Conservation (phyloP, 371 early-diverging fungal genomes). For the Mucor mucedo region DNA sequence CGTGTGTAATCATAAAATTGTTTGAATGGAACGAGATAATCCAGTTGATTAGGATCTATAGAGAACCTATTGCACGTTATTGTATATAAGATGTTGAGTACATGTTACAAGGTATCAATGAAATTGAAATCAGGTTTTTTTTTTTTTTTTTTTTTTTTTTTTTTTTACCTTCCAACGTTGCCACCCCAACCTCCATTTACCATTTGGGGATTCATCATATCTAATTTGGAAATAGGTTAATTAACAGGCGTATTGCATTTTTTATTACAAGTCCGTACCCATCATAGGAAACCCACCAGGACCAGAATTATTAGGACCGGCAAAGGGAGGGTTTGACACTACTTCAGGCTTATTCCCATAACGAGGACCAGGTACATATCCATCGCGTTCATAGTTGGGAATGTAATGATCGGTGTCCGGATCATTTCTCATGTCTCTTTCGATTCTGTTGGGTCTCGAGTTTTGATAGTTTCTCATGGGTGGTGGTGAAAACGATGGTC, state of each 20-base stretch:
- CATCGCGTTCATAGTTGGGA: conserved; percentile 85
- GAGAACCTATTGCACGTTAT: conserved; percentile 19
- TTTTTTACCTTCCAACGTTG: conserved; percentile 11
- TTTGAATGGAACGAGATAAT: conserved; percentile 78
- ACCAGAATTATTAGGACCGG: conserved; percentile 5
- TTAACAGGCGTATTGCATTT: neutral
- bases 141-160: neutral
- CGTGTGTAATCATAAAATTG: conserved; percentile 79
- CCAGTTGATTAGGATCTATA: conserved; percentile 76
- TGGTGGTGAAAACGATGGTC: conserved; percentile 59
- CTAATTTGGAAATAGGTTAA: conserved; percentile 11
- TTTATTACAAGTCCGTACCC: conserved; percentile 22
- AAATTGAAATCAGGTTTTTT: neutral
- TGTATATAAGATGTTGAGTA: too few relatives aligned
- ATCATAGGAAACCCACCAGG: conserved; percentile 33
- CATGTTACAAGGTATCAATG: too few relatives aligned
- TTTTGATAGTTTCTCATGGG: conserved; percentile 23
- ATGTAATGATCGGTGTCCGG: conserved; percentile 73
- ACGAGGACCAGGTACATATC: conserved; percentile 72
- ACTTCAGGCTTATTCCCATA: conserved; percentile 47
- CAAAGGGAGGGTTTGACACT: conserved; percentile 19
- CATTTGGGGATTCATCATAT: conserved; percentile 36
- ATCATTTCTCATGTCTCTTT: conserved; percentile 25
- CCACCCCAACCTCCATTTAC: conserved; percentile 27
- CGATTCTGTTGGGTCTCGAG: conserved; percentile 7